Evolutionary conservation across 495 filamentous ascomycete species (phyloP).

Genomic region (Penicillium angulare): DNA sequence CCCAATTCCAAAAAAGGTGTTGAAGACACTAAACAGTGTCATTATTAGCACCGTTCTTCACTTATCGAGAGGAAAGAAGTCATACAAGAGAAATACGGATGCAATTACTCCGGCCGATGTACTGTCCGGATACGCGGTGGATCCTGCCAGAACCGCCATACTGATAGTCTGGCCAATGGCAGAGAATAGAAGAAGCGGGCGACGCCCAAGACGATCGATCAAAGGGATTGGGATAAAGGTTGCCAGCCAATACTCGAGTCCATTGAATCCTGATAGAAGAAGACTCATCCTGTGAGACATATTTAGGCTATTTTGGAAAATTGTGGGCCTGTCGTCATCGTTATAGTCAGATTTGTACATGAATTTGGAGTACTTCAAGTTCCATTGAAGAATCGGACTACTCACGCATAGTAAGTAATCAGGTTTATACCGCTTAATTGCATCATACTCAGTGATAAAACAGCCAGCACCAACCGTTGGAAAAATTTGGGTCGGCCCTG

Average conservation of each 20-base stretch:
- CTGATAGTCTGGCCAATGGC: slow-evolving; percentile 1
- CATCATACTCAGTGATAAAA: neutral
- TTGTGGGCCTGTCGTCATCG: neutral
- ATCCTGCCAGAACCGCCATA: neutral
- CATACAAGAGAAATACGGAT: neutral
- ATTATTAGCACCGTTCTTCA: neutral
- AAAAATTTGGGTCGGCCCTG: neutral
- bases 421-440: slow-evolving; percentile 4
- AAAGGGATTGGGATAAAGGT: neutral
- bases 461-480: neutral
- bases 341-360: neutral
- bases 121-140: neutral
- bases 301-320: slow-evolving; percentile 1
- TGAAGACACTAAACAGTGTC: neutral
- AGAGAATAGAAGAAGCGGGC: neutral
- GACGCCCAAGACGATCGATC: slow-evolving; percentile 1
- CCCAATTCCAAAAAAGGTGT: neutral
- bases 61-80: neutral
- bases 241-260: slow-evolving; percentile 1
- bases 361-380: too few relatives aligned
- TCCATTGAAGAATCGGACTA: neutral
- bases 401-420: slow-evolving; percentile 6
- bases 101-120: neutral
- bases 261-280: neutral
- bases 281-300: neutral